Evolutionary conservation across 306 rosid species (phyloP), one percentile per base, ranked within the genome.

Genomic region (Pueraria montana): DNA sequence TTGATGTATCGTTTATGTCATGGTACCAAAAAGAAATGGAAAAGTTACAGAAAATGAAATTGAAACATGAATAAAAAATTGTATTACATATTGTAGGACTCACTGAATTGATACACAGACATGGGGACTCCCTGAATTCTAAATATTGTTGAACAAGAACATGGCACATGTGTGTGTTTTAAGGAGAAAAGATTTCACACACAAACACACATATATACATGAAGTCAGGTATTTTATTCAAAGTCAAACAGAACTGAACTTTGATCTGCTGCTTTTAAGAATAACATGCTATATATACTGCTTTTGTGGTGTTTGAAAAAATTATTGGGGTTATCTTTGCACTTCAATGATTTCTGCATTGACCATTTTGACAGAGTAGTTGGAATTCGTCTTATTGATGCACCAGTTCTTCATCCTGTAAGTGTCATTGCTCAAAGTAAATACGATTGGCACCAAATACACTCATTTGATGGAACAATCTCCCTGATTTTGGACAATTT

Each of bases 381-480:
- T 77, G 97, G 98, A 72, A 66, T 92, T 85, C 88, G 11, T 87
- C 67, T 84, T 66, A 83, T 91, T 75, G 93, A 93, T 48, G 98
- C 98, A 43, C 97, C 99, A 13, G 89, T 93, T 84, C 96, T 95
- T 85, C 99, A 95, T 88, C 99, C 97, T 70, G 99, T 95, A 84
- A 85, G 94, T 82, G 78, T 74, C 56, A 17, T 21, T 78, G n/a
- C 27, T 12, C 76, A 3, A 80, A 43, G 72, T 70, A 66, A 75
- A 72, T 63, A 52, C 79, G 55, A 69, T 53, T 69, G 20, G 56
- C 43, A 77, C 42, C 72, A 55, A 61, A 69, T 59, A 40, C 63
- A 68, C 34, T 23, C 21, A 17, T 27, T 45, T 80, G 74, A 64
- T 74, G 11, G 23, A 84, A 65, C 80, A 65, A 55, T 82, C 58